A percentile compares a stretch with the other conserved stretches of the same genome.
These are phyloP conservation scores for Vicia faba DNA, from an alignment of 306 rosid species.

Conservation along the genomic window DNA sequence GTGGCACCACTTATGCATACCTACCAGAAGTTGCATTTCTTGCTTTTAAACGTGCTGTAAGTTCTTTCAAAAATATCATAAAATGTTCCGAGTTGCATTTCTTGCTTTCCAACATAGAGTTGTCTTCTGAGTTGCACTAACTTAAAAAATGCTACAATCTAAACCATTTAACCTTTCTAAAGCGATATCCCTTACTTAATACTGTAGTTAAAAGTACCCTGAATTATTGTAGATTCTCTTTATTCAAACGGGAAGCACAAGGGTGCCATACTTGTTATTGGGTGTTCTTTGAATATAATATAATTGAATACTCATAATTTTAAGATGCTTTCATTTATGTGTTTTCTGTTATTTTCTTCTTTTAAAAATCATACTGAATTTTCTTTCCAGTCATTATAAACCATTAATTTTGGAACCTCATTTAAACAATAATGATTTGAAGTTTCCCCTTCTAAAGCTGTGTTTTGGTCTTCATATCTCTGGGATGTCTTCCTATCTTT, in stretches of 20 bases:
- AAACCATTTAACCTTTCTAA: constrained; percentile 21
- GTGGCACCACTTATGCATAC: constrained; percentile 97
- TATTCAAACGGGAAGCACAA: too few species aligned
- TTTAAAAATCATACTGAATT: constrained; percentile 6
- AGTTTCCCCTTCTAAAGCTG: not conserved
- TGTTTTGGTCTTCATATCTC: constrained; percentile 20
- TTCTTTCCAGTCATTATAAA: not conserved
- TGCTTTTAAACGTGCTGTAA: constrained; percentile 85
- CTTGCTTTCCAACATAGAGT: not conserved
- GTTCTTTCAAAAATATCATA: constrained; percentile 38
- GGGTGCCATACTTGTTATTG: constrained; percentile 13
- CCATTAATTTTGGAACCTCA: constrained; percentile 5
- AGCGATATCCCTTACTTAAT: too few species aligned
- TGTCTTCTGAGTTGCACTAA: constrained; percentile 21
- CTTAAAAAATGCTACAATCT: not conserved
- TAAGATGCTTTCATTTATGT: constrained; percentile 7
- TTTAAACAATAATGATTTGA: constrained; percentile 14
- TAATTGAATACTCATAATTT: constrained; percentile 7
- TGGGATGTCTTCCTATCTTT: constrained; percentile 4
- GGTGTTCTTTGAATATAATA: constrained; percentile 13
- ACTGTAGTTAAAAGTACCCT: too few species aligned
- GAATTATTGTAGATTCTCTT: too few species aligned
- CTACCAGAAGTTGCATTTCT: constrained; percentile 74
- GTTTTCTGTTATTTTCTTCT: constrained; percentile 8
- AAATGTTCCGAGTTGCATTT: not conserved